phyloP scores from a whole-genome alignment of 805 yeast genomes.

The Diddensiella transvaalensis region DNA sequence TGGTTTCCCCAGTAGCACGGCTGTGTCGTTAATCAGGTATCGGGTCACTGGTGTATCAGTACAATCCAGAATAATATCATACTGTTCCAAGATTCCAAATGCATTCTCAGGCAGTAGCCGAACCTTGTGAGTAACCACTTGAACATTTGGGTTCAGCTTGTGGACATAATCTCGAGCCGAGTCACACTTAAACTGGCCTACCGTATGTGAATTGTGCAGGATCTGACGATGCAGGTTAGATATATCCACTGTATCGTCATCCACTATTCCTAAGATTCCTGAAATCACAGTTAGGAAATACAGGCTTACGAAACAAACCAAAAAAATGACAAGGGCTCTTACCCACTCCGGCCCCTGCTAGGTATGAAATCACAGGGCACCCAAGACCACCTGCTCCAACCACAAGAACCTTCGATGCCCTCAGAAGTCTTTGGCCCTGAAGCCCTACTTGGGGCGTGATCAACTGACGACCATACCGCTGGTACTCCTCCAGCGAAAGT shows the following conservation, averaged over 20 bases:
- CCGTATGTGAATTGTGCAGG: constrained; percentile 61
- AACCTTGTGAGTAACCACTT: constrained; percentile 48
- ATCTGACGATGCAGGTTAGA: constrained; percentile 91
- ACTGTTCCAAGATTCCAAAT: constrained; percentile 54
- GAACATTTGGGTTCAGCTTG: constrained; percentile 65
- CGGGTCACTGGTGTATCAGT: constrained; percentile 90
- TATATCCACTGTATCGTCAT: constrained; percentile 75
- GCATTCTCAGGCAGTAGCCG: constrained; percentile 56
- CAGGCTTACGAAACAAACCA: no score
- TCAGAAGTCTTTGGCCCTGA: constrained; percentile 55
- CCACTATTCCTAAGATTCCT: constrained; percentile 71
- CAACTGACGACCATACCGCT: constrained; percentile 91
- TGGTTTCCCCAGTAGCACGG: constrained; percentile 64
- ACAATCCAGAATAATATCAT: constrained; percentile 84
- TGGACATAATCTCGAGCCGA: constrained; percentile 61
- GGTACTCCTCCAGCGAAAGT: constrained; percentile 57
- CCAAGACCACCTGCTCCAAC: constrained; percentile 98
- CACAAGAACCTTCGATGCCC: constrained; percentile 59
- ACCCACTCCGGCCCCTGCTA: constrained; percentile 88
- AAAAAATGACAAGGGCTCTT: no score
- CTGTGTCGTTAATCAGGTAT: constrained; percentile 80
- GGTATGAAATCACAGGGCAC: constrained; percentile 80
- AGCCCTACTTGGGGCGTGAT: constrained; percentile 76
- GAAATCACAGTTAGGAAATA: no score
- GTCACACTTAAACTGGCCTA: constrained; percentile 71